Evolutionary conservation across 129 eudicot species (phyloP), one percentile per base, ranked within the genome.

Genomic region (Heracleum sosnowskyi): DNA sequence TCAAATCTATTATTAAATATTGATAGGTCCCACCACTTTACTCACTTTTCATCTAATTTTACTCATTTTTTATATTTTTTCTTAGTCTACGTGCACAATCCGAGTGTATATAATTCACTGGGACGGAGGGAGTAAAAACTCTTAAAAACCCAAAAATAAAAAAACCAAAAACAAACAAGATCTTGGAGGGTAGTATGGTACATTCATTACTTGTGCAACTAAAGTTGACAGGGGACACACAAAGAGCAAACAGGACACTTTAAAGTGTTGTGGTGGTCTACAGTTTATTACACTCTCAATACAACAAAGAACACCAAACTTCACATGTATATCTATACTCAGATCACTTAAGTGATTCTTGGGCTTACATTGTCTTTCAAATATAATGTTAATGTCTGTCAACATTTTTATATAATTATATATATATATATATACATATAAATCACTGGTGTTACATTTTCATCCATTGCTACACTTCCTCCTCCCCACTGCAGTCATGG

Each of bases 401-500:
- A 69, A 20, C 13, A 35, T 69, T 69, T 4, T 36, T 16, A 18
- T 36, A 35, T 69, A 35, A 36, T 33, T 28, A 29, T 28, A 31
- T 1, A 63, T 1, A 35, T 18, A 69, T 11, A 26, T 60, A n/a
- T 28, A 31, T 1, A 63, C 0, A 35, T 18, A 69, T 11, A 26
- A n/a, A n/a, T 60, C 16, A 7, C 28, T 18, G 7, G 29, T 69
- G 40, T 17, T 69, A 11, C 74, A 20, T 78, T 60, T 64, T 83
- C 10, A 22, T 57, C 76, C 16, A 16, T 41, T 42, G 17, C 39
- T 17, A 35, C 34, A 34, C 29, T 53, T 53, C 34, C 66, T 17
- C 46, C 49, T n/a, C 18, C 45, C 46, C 84, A 83, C 42, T 33
- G 72, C 72, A 66, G 40, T 5, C 83, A 92, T 92, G 96, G 78